Conservation (phyloP, 257 asterid genomes). For the Petrea volubilis region DNA sequence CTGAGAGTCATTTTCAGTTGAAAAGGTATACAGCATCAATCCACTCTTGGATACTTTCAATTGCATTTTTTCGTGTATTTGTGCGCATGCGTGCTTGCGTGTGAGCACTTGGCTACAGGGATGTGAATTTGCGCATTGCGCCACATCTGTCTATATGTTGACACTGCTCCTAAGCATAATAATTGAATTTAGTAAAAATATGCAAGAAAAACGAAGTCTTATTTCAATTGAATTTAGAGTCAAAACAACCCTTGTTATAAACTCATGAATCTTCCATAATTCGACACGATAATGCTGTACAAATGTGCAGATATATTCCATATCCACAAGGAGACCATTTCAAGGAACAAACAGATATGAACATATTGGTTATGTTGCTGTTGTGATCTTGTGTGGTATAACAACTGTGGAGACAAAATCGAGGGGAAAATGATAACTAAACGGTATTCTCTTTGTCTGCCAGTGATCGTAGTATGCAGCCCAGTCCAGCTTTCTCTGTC, state of each 20-base stretch:
- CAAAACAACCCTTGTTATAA: too few relatives aligned
- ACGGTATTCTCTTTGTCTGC: constrained; percentile 87
- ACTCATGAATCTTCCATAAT: neutral
- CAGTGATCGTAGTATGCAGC: constrained; percentile 84
- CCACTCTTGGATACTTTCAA: neutral
- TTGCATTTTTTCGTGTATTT: neutral
- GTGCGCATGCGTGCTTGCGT: neutral
- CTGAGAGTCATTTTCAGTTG: neutral
- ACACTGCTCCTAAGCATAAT: too few relatives aligned
- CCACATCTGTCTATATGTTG: too few relatives aligned
- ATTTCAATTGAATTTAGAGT: too few relatives aligned
- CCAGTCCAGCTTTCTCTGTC: constrained; percentile 93
- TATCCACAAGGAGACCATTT: neutral
- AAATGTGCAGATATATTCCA: constrained; percentile 13
- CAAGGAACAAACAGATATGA: neutral
- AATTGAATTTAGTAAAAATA: neutral
- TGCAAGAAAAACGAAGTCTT: neutral
- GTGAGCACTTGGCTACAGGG: neutral
- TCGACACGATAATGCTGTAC: constrained; percentile 10
- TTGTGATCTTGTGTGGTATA: neutral
- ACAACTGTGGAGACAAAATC: neutral
- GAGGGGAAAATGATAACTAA: constrained; percentile 24
- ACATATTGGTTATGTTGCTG: neutral
- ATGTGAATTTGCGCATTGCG: too few relatives aligned
- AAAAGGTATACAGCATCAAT: neutral